phyloP scores from a whole-genome alignment of 1,284 basidiomycete species.

The Grifola frondosa region DNA sequence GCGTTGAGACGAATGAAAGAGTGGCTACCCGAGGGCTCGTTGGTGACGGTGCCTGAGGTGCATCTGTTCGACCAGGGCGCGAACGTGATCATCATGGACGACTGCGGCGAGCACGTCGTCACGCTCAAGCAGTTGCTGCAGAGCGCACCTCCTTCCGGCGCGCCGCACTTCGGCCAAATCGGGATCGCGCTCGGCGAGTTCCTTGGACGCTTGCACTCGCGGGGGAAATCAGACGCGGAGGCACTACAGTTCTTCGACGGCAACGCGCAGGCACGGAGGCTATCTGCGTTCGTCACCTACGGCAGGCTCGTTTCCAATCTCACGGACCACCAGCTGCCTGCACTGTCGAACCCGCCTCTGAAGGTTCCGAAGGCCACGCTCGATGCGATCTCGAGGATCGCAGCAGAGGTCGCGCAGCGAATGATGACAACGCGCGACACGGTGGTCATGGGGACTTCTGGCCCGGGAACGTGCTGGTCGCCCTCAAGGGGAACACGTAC shows the following conservation, averaged over 20 bases:
- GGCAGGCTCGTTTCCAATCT: slow-evolving; percentile 48
- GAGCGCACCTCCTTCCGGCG: slow-evolving; percentile 32
- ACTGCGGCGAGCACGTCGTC: slow-evolving; percentile 42
- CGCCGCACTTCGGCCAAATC: slow-evolving; percentile 41
- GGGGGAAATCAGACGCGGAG: slow-evolving; percentile 33
- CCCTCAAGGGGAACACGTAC: slow-evolving; percentile 22
- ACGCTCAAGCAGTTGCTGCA: slow-evolving; percentile 52
- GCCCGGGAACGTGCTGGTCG: slow-evolving; percentile 60
- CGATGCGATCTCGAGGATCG: slow-evolving; percentile 36
- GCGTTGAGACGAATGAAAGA: slow-evolving; percentile 43
- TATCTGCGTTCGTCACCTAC: slow-evolving; percentile 48
- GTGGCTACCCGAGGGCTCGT: slow-evolving; percentile 32
- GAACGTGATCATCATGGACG: slow-evolving; percentile 60
- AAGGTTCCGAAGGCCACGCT: slow-evolving; percentile 38
- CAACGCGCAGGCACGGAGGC: slow-evolving; percentile 41
- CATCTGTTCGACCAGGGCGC: slow-evolving; percentile 47
- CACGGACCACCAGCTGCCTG: slow-evolving; percentile 29
- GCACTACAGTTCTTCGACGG: slow-evolving; percentile 39
- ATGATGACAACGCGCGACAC: slow-evolving; percentile 38
- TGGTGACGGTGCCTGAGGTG: slow-evolving; percentile 49
- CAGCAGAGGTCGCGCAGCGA: slow-evolving; percentile 32
- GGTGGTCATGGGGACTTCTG: slow-evolving; percentile 64
- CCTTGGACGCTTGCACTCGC: slow-evolving; percentile 46
- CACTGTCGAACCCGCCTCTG: slow-evolving; percentile 42
- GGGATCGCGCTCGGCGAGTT: slow-evolving; percentile 53